A percentile compares a stretch with the other conserved stretches of the same genome.
Conservation (phyloP, 805 yeast species). For the Wickerhamiella kurtzmanii region DNA sequence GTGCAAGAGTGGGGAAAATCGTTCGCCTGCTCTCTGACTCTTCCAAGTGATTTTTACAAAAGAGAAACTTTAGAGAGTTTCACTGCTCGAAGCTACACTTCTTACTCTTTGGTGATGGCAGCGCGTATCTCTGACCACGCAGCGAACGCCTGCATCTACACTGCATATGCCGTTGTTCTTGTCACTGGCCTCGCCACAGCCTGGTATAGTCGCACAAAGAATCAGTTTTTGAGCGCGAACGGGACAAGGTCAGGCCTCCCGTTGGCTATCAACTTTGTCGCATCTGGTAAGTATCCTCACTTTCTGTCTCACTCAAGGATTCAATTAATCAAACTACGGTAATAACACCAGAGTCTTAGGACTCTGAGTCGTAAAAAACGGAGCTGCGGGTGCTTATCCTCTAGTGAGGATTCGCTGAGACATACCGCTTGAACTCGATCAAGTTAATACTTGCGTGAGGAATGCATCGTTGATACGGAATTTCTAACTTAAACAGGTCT, state of each 20-base stretch:
- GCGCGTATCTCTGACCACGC: conserved; percentile 34
- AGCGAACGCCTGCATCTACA: conserved; percentile 50
- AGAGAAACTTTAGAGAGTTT: too few species aligned
- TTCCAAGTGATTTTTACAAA: too few species aligned
- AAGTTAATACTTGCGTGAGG: conserved; percentile 78
- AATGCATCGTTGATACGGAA: conserved; percentile 24
- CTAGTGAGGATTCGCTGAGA: conserved; percentile 41
- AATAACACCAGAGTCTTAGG: neutral
- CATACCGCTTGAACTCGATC: conserved; percentile 69
- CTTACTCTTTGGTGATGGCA: too few species aligned
- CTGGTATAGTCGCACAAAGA: conserved; percentile 38
- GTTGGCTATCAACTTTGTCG: conserved; percentile 73
- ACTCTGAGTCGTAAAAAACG: neutral
- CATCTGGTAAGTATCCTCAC: conserved; percentile 41
- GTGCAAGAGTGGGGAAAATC: too few species aligned
- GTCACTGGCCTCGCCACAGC: conserved; percentile 48
- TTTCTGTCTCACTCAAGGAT: neutral
- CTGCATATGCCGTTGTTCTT: conserved; percentile 43
- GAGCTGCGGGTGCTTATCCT: conserved; percentile 20
- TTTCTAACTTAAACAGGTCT: conserved; percentile 34
- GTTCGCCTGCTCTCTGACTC: too few species aligned
- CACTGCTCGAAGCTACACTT: too few species aligned
- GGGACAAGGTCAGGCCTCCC: conserved; percentile 76
- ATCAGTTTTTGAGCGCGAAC: conserved; percentile 31
- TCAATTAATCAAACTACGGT: neutral